Base-by-base conservation (phyloP, 2,329 filamentous ascomycete genomes). In the Colletotrichum aenigma region DNA sequence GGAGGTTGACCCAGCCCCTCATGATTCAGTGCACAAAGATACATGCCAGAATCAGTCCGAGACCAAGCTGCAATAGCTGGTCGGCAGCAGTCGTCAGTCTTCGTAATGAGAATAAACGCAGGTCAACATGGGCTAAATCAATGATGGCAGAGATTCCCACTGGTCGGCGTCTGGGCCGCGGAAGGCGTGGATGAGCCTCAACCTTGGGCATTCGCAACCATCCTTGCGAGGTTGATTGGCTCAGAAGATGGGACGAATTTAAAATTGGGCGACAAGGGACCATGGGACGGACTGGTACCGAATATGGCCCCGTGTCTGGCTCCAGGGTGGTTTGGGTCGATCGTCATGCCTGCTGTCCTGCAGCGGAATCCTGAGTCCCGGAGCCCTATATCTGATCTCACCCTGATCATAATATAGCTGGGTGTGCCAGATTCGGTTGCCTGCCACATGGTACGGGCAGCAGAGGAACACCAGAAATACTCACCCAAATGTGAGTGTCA, bases 331-430 rank as follows among this genome's bases (percentile, higher is more conserved):
- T 74, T 76, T 76, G 74, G 61, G 71, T 60, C 74, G 74, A 76
- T 76, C 74, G 60, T 76, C 60, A 75, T 76, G 74, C 74, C 43
- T 76, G 74, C 48, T 74, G 70, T 75, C 74, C 71, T 76, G 74
- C 74, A 76, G 74, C 66, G 71, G 71, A 74, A 70, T 70, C 66
- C 48, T 70, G 36, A 75, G 60, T 62, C 71, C 74, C 71, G 74
- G 74, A 34, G 56, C 70, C 70, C 74, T 76, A 76, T 76, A 76
- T 70, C 74, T 75, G 74, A 76, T 70, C 62, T 75, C 28, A 30
- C 71, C 74, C 74, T 68, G 74, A 32, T 38, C 48, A 76, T 76
- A 76, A 68, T 55, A 72, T 61, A 72, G 13, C 62, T 56, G 62
- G 36, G 56, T 48, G 24, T 48, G 21, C 67, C 55, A 61, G 67